Evolutionary conservation across 495 filamentous ascomycete genomes (phyloP).

Genomic region (Penicillium goetzii): DNA sequence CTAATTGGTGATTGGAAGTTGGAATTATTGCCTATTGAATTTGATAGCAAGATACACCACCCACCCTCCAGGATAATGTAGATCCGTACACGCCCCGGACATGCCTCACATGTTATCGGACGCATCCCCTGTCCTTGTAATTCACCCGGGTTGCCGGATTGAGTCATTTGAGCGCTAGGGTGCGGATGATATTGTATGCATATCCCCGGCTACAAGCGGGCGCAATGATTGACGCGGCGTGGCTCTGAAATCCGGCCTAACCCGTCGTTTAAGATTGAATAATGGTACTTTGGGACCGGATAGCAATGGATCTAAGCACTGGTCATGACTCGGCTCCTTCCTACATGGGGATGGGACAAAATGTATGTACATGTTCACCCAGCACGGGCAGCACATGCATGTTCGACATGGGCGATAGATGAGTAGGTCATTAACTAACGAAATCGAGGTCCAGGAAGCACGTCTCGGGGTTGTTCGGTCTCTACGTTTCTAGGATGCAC

Average conservation of each 20-base stretch:
- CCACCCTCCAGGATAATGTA: neutral
- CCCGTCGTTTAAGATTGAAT: neutral
- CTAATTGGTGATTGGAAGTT: neutral
- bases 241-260: neutral
- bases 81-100: neutral
- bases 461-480: neutral
- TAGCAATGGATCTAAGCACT: constrained; percentile 1
- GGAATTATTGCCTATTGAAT: neutral
- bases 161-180: neutral
- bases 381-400: neutral
- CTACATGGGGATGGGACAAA: neutral
- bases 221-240: neutral
- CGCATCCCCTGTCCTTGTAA: neutral
- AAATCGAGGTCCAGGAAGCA: neutral
- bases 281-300: neutral
- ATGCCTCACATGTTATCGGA: neutral
- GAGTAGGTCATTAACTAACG: neutral
- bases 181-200: neutral
- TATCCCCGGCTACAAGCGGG: neutral
- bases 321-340: neutral
- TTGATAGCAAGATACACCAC: neutral
- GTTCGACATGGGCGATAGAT: neutral
- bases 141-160: neutral
- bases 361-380: neutral
- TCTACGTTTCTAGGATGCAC: neutral